Percentiles rank a stretch among this genome's conserved stretches.
phyloP scores from a whole-genome alignment of 2,329 filamentous ascomycete genomes.

The Xylaria sp. region DNA sequence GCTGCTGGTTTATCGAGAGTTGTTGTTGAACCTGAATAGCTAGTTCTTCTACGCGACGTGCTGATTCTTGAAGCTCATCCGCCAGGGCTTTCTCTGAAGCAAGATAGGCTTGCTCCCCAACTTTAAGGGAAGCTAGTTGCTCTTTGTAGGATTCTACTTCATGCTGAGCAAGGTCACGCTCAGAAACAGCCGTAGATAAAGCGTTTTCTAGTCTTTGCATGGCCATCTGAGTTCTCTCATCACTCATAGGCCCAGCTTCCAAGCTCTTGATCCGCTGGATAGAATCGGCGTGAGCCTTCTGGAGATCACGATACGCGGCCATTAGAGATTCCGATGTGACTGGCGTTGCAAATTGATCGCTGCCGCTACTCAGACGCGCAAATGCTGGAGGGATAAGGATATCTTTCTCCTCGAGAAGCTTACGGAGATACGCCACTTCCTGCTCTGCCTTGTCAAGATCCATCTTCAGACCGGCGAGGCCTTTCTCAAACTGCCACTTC shows the following conservation, averaged over 20 bases:
- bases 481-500: constrained; percentile 96
- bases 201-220: constrained; percentile 74
- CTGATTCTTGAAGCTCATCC: constrained; percentile 77
- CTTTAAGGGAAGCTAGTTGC: constrained; percentile 69
- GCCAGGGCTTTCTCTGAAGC: constrained; percentile 73
- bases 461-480: constrained; percentile 89
- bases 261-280: constrained; percentile 74
- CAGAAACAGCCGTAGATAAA: constrained; percentile 74
- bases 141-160: constrained; percentile 71
- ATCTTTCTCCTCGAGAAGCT: constrained; percentile 83
- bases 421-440: constrained; percentile 86
- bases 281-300: constrained; percentile 75
- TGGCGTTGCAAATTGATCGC: constrained; percentile 57
- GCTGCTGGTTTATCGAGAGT: constrained; percentile 77
- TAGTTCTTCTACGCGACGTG: constrained; percentile 81
- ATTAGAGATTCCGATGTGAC: constrained; percentile 78
- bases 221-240: constrained; percentile 70
- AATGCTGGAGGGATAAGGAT: constrained; percentile 75
- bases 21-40: constrained; percentile 83
- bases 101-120: constrained; percentile 66
- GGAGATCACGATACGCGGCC: constrained; percentile 78
- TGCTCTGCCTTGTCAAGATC: constrained; percentile 95
- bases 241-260: constrained; percentile 62
- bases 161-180: constrained; percentile 76
- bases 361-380: constrained; percentile 57